Percentiles rank a stretch among this genome's conserved stretches.
phyloP scores from a whole-genome alignment of 257 asterid genomes.

The Plantago major region DNA sequence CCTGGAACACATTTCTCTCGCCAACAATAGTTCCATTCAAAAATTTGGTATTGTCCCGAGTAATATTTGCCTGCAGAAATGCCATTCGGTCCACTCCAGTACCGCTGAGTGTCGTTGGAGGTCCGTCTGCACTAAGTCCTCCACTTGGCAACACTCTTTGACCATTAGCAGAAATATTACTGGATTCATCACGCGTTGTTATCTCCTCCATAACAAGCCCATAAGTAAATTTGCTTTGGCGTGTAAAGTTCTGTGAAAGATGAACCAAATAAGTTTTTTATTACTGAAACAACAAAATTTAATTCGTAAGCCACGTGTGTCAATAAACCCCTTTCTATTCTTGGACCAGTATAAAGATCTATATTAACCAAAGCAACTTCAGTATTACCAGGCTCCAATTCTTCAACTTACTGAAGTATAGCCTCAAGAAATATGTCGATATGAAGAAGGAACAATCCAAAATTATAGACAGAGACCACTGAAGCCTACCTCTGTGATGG shows the following conservation, averaged over 20 bases:
- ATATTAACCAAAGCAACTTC: slow-evolving; percentile 3
- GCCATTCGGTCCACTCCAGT: slow-evolving; percentile 94
- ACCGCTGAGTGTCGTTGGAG: slow-evolving; percentile 98
- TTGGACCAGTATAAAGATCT: not conserved
- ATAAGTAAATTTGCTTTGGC: slow-evolving; percentile 94
- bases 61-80: slow-evolving; percentile 84
- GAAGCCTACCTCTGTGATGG: slow-evolving; percentile 69
- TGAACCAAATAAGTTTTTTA: slow-evolving; percentile 8
- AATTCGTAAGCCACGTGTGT: slow-evolving; percentile 9
- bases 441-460: slow-evolving; percentile 4
- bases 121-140: slow-evolving; percentile 96
- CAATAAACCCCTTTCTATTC: not conserved
- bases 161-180: slow-evolving; percentile 84
- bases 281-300: slow-evolving; percentile 10
- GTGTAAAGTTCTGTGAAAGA: slow-evolving; percentile 72
- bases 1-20: slow-evolving; percentile 95
- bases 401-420: not conserved
- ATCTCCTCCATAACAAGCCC: slow-evolving; percentile 97
- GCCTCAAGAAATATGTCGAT: slow-evolving; percentile 6
- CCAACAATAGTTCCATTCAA: slow-evolving; percentile 94
- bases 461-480: not conserved
- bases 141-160: slow-evolving; percentile 96
- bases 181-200: slow-evolving; percentile 95
- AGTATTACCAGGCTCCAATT: slow-evolving; percentile 8
- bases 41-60: slow-evolving; percentile 91